A percentile compares a stretch with the other conserved stretches of the same genome.
These are phyloP conservation scores for Carex scoparia DNA, from an alignment of 176 grass and related monocot genomes.

Conservation along the genomic window DNA sequence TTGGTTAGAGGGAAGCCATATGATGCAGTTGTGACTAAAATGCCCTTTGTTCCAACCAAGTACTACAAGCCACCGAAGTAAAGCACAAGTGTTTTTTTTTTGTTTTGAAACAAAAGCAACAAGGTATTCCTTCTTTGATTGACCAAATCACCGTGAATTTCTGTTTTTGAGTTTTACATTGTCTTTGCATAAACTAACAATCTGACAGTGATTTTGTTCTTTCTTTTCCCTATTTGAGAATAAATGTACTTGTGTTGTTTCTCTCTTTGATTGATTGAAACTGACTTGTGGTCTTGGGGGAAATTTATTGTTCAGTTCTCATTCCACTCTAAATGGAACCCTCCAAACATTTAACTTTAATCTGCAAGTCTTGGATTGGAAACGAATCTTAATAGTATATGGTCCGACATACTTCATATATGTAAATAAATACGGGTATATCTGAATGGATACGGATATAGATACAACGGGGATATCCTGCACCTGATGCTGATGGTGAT, in stretches of 20 bases:
- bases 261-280: background rate
- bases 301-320: background rate
- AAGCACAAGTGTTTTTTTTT: background rate
- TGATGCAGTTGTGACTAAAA: slow-evolving; percentile 74
- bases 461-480: background rate
- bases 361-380: background rate
- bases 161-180: background rate
- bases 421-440: background rate
- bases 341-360: background rate
- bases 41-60: slow-evolving; percentile 96
- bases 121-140: background rate
- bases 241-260: background rate
- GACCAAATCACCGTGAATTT: slow-evolving; percentile 8
- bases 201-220: slow-evolving; percentile 8
- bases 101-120: background rate
- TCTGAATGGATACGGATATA: background rate
- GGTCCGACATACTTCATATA: background rate
- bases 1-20: slow-evolving; percentile 79
- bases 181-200: slow-evolving; percentile 22
- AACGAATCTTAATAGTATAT: background rate
- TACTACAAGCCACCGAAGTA: slow-evolving; percentile 79
- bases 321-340: background rate
- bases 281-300: background rate
- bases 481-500: background rate
- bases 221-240: slow-evolving; percentile 8